These are phyloP conservation scores for Melaleuca quinquenervia DNA, from an alignment of 345 rosid species.

Conservation along the genomic window DNA sequence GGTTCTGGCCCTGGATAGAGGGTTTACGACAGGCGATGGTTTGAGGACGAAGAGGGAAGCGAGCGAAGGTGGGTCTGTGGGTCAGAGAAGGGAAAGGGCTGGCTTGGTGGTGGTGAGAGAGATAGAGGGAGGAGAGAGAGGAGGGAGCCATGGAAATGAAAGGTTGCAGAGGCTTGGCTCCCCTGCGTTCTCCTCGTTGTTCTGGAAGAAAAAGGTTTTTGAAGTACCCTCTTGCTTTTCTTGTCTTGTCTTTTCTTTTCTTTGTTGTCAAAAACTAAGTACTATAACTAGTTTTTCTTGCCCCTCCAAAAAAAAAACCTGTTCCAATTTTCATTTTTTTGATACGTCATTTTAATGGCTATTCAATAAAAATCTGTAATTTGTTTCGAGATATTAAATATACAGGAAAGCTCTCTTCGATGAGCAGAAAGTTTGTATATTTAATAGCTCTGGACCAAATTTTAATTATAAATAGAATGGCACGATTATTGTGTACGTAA, in stretches of 20 bases:
- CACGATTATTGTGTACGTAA: not conserved
- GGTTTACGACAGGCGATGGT: not conserved
- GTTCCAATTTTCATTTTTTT: no score
- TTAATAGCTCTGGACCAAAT: rapidly evolving
- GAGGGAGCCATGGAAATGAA: constrained; percentile 19
- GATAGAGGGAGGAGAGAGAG: constrained; percentile 11
- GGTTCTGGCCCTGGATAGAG: not conserved
- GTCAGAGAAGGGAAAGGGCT: constrained; percentile 1
- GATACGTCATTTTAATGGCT: not conserved
- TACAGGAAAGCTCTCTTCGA: rapidly evolving
- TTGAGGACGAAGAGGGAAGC: not conserved
- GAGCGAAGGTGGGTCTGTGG: not conserved
- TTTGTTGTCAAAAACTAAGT: not conserved
- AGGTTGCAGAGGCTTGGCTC: not conserved
- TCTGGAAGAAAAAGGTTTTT: not conserved
- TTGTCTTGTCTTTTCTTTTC: no score
- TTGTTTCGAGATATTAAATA: not conserved
- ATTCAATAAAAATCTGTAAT: not conserved
- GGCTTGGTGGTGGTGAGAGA: constrained; percentile 9
- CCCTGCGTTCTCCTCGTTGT: not conserved
- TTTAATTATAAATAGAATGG: not conserved
- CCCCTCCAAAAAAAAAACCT: not conserved
- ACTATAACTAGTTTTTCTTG: not conserved
- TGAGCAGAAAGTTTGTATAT: rapidly evolving
- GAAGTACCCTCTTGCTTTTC: not conserved